phyloP scores from a whole-genome alignment of 352 stramenopile species.

The Aphanomyces astaci region DNA sequence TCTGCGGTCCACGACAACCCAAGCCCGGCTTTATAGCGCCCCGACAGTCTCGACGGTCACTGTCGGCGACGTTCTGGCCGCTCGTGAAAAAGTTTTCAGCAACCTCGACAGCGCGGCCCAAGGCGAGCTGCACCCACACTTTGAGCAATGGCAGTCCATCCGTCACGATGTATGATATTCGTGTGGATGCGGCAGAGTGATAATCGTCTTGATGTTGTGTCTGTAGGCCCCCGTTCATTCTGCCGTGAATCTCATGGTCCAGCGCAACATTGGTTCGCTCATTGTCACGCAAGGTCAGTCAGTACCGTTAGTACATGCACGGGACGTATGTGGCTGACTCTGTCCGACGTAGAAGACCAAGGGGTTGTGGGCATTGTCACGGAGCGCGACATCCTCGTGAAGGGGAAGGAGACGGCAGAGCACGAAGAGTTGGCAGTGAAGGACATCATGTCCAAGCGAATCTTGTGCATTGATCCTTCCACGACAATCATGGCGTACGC shows the following conservation, averaged over 20 bases:
- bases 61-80: slow-evolving; percentile 4
- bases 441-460: slow-evolving; percentile 78
- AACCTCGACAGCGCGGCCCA: not conserved
- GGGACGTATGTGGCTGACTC: not conserved
- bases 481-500: slow-evolving; percentile 78
- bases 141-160: slow-evolving; percentile 17
- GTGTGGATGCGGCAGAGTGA: not conserved
- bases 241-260: slow-evolving; percentile 64
- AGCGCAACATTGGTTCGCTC: slow-evolving; percentile 69
- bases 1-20: not conserved
- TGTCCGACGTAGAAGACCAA: slow-evolving; percentile 30
- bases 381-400: slow-evolving; percentile 73
- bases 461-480: slow-evolving; percentile 74
- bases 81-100: slow-evolving; percentile 13
- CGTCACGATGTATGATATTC: slow-evolving; percentile 13
- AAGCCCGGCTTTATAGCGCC: slow-evolving; percentile 8
- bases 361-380: slow-evolving; percentile 79
- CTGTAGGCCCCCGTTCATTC: slow-evolving; percentile 68
- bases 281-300: slow-evolving; percentile 76
- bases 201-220: not conserved
- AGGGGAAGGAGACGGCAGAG: slow-evolving; percentile 45
- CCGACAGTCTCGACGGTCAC: slow-evolving; percentile 7
- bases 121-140: slow-evolving; percentile 14
- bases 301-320: no score
- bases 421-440: slow-evolving; percentile 49